Conservation (phyloP, 139 green algal genomes). For the Chlorella vulgaris region DNA sequence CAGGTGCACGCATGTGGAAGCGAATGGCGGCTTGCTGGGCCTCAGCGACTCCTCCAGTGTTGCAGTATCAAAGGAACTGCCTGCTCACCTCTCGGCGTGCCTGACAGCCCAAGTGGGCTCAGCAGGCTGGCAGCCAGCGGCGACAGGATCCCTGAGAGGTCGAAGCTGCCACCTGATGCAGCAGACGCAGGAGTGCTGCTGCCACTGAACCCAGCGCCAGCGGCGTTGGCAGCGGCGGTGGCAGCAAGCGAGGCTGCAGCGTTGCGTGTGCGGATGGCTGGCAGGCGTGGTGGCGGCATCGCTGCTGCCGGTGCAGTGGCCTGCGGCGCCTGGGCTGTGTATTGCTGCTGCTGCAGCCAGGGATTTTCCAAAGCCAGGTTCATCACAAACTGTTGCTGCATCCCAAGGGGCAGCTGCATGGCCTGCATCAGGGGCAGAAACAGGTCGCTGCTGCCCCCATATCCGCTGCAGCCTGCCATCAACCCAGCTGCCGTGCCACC, state of each 20-base stretch:
- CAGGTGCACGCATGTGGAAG: too few relatives aligned
- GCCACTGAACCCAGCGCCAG: too few relatives aligned
- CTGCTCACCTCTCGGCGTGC: neutral
- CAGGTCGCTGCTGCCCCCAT: neutral
- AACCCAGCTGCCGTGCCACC: neutral
- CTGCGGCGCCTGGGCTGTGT: neutral
- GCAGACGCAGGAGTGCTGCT: neutral
- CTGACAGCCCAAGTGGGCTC: conserved; percentile 26
- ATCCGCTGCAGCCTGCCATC: neutral
- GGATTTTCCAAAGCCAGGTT: neutral
- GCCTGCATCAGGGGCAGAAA: neutral
- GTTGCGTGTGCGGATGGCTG: conserved; percentile 11
- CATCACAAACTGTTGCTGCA: neutral
- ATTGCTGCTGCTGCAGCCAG: neutral
- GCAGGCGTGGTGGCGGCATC: neutral
- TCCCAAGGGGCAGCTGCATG: neutral
- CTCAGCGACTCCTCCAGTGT: too few relatives aligned
- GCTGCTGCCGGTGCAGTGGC: neutral
- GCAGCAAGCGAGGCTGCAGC: neutral
- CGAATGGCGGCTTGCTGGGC: neutral
- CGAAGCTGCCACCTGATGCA: neutral
- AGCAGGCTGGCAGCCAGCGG: conserved; percentile 41
- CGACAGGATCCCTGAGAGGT: conserved; percentile 24
- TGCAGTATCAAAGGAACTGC: neutral
- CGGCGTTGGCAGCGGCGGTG: neutral